Conservation (phyloP, 495 filamentous ascomycete genomes). For the Apodospora peruviana region DNA sequence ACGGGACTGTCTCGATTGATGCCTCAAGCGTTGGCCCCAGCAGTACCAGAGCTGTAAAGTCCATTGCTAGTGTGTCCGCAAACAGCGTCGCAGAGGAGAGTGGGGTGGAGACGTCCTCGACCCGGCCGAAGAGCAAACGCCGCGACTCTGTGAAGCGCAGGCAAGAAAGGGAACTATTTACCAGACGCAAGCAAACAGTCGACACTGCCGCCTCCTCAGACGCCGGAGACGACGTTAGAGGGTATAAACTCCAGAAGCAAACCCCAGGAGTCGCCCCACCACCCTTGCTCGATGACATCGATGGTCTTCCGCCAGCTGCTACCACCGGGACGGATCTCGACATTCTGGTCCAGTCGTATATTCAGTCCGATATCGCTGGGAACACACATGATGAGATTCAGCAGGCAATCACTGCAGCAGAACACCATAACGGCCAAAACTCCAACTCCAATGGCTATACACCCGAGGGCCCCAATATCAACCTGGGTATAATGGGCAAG, state of each 20-base stretch:
- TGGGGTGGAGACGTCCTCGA: conserved; percentile 29
- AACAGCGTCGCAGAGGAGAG: conserved; percentile 57
- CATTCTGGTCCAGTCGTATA: conserved; percentile 67
- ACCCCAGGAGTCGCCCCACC: conserved; percentile 54
- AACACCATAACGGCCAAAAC: conserved; percentile 61
- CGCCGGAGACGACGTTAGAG: conserved; percentile 52
- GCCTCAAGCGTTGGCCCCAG: conserved; percentile 73
- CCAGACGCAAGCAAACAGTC: conserved; percentile 62
- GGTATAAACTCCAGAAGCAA: conserved; percentile 62
- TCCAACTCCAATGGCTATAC: conserved; percentile 56
- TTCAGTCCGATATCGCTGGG: conserved; percentile 69
- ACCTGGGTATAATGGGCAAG: conserved; percentile 54
- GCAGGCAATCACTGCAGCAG: conserved; percentile 51
- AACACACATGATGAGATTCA: conserved; percentile 78
- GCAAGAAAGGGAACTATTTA: conserved; percentile 88
- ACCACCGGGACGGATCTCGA: conserved; percentile 73
- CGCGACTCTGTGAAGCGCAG: conserved; percentile 70
- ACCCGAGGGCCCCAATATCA: conserved; percentile 37
- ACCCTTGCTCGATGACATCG: conserved; percentile 57
- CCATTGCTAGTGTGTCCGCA: conserved; percentile 74
- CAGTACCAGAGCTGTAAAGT: conserved; percentile 86
- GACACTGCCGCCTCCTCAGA: conserved; percentile 65
- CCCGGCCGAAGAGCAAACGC: conserved; percentile 60
- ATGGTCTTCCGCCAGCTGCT: conserved; percentile 70
- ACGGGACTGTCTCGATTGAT: conserved; percentile 55